Percentiles rank a stretch among this genome's conserved stretches.
Evolutionary conservation across 257 asterid species (phyloP).

Genomic region (Plantago major): DNA sequence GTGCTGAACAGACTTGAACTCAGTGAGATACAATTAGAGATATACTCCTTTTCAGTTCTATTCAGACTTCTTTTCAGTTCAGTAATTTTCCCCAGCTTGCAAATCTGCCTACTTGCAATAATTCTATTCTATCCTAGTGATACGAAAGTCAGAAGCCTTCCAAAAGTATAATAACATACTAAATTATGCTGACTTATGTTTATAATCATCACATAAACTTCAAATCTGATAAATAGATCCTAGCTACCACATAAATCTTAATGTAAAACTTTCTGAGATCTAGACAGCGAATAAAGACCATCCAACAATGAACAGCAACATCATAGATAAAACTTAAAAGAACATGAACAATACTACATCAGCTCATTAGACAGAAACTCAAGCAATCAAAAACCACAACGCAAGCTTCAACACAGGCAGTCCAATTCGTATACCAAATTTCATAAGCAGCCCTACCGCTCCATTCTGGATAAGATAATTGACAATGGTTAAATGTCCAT

Average conservation of each 20-base stretch:
- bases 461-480: constrained; percentile 68
- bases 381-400: background rate
- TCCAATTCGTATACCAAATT: background rate
- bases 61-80: too few relatives aligned
- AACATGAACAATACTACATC: background rate
- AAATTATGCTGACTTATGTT: too few relatives aligned
- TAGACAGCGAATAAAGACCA: background rate
- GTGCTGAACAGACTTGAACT: too few relatives aligned
- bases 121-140: too few relatives aligned
- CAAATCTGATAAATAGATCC: background rate
- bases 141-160: too few relatives aligned
- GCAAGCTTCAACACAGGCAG: constrained; percentile 9
- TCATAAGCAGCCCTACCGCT: constrained; percentile 45
- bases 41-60: too few relatives aligned
- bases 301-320: background rate
- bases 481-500: constrained; percentile 68
- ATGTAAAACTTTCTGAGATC: background rate
- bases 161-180: too few relatives aligned
- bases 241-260: background rate
- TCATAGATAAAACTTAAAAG: too few relatives aligned
- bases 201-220: too few relatives aligned
- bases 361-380: background rate
- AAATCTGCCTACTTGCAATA: too few relatives aligned
- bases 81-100: too few relatives aligned
- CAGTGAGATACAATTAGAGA: too few relatives aligned